These are phyloP conservation scores for Aaosphaeria arxii DNA, from an alignment of 2,329 filamentous ascomycete genomes.

Conservation along the genomic window DNA sequence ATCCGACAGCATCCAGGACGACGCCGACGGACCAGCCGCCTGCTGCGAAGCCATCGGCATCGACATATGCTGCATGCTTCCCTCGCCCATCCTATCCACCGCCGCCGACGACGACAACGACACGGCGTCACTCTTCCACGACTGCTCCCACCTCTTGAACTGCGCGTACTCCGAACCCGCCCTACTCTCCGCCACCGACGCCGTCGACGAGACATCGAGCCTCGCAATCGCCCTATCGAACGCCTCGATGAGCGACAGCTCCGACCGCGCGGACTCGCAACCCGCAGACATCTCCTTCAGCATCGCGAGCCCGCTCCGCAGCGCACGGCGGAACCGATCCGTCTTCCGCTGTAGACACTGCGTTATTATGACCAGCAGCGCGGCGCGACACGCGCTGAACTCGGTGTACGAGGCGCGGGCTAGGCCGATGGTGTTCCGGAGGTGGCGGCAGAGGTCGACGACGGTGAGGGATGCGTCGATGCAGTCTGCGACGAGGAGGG, in stretches of 20 bases:
- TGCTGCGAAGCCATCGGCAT: background rate
- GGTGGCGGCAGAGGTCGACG: constrained; percentile 5
- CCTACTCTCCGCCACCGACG: background rate
- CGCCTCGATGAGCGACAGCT: background rate
- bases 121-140: background rate
- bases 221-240: background rate
- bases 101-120: background rate
- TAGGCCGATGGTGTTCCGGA: constrained; percentile 10
- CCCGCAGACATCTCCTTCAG: background rate
- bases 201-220: background rate
- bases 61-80: background rate
- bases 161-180: background rate
- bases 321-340: background rate
- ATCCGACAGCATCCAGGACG: background rate
- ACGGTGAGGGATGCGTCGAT: constrained; percentile 8
- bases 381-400: constrained; percentile 11
- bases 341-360: background rate
- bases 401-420: constrained; percentile 11
- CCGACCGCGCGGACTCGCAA: background rate
- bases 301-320: background rate
- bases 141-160: background rate
- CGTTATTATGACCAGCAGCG: constrained; percentile 10
- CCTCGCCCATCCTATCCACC: background rate
- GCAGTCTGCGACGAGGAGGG: constrained; percentile 8
- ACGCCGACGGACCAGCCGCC: background rate